Base-by-base conservation (phyloP, 169 alveolate species). In the Plasmodium blacklocki region DNA sequence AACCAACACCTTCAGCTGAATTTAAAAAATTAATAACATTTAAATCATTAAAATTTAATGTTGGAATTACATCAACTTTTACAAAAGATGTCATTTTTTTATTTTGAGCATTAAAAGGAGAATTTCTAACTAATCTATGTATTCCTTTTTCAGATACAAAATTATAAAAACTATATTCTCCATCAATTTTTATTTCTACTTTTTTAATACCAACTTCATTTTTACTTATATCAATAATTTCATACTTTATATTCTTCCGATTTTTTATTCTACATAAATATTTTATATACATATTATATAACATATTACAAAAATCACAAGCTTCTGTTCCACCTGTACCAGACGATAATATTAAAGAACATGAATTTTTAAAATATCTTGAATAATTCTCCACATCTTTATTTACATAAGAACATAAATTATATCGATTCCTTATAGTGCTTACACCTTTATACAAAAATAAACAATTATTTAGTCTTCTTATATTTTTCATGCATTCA, bases 271-370 rank as follows among this genome's bases (percentile, higher is more conserved):
- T 78, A 11, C 90, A 75, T 8, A 93, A 88, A 85, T 92, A 93
- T 70, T 91, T 90, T 54, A 87, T 92, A 87, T 93, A 93, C 96
- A 93, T 93, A 71, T 92, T 83, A 29, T 88, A 83, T 3, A 93
- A 72, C 87, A 93, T 93, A 56, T 80, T 89, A 43, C 96, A 93
- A 74, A 88, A 93, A 63, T 93, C 96, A 73, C 90, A 93, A 3
- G 96, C 93, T 49, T 93, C 96, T 12, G 96, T 88, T 3, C 96
- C 96, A 15, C 96, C 96, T 23, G 93, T 94, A 12, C 96, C 96
- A 58, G 93, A 78, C 2, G 89, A 78, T 70, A 78, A 58, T 50
- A 78, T 78, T 29, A 78, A 59, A 1, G 89, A 78, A 64, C 89
- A 78, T 14, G 89, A 78, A 56, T 78, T 78, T 64, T 78, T 78